Conservation (phyloP, 176 grass and related monocot genomes). For the Aegilops longissima region DNA sequence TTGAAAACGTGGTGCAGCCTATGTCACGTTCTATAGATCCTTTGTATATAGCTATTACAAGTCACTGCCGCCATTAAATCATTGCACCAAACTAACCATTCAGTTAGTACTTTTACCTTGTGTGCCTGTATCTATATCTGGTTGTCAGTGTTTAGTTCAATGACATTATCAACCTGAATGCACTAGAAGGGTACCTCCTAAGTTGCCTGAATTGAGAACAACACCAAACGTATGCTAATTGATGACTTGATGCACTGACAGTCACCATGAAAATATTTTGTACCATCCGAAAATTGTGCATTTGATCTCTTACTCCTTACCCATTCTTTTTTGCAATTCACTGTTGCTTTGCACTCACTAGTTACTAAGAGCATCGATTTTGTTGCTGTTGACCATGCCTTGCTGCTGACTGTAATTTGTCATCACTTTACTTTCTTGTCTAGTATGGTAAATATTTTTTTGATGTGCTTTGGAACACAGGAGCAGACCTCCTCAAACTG, state of each 20-base stretch:
- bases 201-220: constrained; percentile 9
- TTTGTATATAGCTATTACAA: neutral
- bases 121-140: neutral
- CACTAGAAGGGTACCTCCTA: neutral
- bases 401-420: neutral
- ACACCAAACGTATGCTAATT: neutral
- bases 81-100: constrained; percentile 9
- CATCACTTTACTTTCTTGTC: neutral
- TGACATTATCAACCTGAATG: neutral
- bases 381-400: neutral
- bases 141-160: neutral
- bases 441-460: neutral
- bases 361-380: neutral
- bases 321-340: neutral
- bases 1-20: neutral
- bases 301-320: neutral
- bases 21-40: neutral
- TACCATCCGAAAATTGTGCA: neutral
- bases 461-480: constrained; percentile 26
- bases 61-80: neutral
- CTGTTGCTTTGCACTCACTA: neutral
- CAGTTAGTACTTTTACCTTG: constrained; percentile 26
- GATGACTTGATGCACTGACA: neutral
- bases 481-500: constrained; percentile 34
- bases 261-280: neutral